Evolutionary conservation across 179 eudicot species (phyloP), one percentile per base, ranked within the genome.

Genomic region (Beta lomatogona): DNA sequence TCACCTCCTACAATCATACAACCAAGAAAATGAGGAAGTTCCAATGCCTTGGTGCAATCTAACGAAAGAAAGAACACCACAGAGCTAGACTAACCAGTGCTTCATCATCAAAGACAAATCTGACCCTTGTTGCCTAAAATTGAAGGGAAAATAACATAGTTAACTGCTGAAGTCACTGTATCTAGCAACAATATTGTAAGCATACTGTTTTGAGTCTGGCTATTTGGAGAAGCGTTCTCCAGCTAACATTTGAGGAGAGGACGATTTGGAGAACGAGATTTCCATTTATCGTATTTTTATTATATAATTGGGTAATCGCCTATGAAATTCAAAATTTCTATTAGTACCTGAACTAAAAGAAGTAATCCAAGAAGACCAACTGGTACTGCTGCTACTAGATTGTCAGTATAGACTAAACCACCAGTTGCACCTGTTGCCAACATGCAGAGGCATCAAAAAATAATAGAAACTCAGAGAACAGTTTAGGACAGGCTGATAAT

Each of bases 281-380:
- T 48, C 52, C 52, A 6, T 48, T 9, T 48, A 48, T 6, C 52
- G 9, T 48, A 5, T 48, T 6, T 48, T 9, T 48, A 5, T 48
- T 9, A 48, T 48, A 9, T 48, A 46, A 36, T 36, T 36, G 41
- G 41, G 2, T 48, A 67, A 36, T 41, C 54, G 41, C 61, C 50
- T 7, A 65, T 19, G 25, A 28, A 15, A 53, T 13, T 31, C 25
- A 54, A 16, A 65, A 25, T 55, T 18, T 46, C 52, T 25, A 9
- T 31, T 13, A 14, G 58, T 85, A 93, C 98, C 99, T 95, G 99
- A 78, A 95, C 91, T 72, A 94, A 77, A 52, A 94, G 89, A 54
- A 95, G 97, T 76, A 95, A 80, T 69, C 99, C 98, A 55, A 94
- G 94, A 80, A 95, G 98, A 86, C 98, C 99, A 84, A 90, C 83